These are phyloP conservation scores for Coleophoma crateriformis DNA, from an alignment of 2,329 filamentous ascomycete genomes.

Conservation along the genomic window DNA sequence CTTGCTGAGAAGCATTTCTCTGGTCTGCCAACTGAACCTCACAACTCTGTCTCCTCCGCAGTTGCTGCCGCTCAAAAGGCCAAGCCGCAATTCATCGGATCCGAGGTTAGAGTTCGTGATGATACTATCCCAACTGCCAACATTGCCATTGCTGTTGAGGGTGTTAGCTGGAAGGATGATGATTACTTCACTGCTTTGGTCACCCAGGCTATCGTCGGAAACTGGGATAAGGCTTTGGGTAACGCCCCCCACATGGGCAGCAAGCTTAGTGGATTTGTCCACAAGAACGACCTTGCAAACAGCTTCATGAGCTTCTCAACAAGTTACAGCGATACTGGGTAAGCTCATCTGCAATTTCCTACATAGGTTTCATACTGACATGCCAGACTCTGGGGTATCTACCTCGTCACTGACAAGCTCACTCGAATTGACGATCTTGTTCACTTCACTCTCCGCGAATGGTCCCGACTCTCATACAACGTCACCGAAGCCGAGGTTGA, in stretches of 20 bases:
- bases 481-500: slow-evolving; percentile 89
- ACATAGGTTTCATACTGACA: slow-evolving; percentile 28
- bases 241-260: slow-evolving; percentile 95
- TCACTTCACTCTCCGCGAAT: slow-evolving; percentile 97
- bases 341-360: slow-evolving; percentile 32
- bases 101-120: slow-evolving; percentile 91
- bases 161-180: slow-evolving; percentile 98
- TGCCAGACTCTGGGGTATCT: slow-evolving; percentile 95
- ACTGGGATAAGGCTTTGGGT: slow-evolving; percentile 99
- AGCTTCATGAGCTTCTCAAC: slow-evolving; percentile 99
- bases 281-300: slow-evolving; percentile 93
- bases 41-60: slow-evolving; percentile 66
- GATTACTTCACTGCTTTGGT: slow-evolving; percentile 99
- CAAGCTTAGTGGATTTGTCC: slow-evolving; percentile 93
- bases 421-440: slow-evolving; percentile 89
- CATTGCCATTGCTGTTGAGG: slow-evolving; percentile 97
- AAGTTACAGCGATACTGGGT: slow-evolving; percentile 99
- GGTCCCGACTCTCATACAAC: slow-evolving; percentile 87
- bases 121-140: slow-evolving; percentile 95
- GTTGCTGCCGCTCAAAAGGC: slow-evolving; percentile 67
- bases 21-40: slow-evolving; percentile 67
- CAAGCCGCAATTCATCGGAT: slow-evolving; percentile 93
- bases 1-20: slow-evolving; percentile 96
- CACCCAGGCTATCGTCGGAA: slow-evolving; percentile 96
- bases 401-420: slow-evolving; percentile 87